These are phyloP conservation scores for Xylaria polymorpha DNA, from an alignment of 2,329 filamentous ascomycete species.

Conservation along the genomic window DNA sequence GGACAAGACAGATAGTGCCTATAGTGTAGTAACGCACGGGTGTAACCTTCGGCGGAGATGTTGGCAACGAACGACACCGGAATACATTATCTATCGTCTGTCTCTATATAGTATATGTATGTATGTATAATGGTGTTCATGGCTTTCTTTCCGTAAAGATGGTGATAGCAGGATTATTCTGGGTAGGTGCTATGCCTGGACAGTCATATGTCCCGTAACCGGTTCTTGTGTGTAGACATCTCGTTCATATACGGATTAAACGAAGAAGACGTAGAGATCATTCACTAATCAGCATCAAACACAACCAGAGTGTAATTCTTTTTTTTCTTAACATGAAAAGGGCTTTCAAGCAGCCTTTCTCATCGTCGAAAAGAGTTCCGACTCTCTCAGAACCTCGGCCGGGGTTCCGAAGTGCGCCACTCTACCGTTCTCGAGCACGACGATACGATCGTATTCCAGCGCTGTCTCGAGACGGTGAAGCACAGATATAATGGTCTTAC, in stretches of 20 bases:
- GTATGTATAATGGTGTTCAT: background rate
- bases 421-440: conserved; percentile 34
- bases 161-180: background rate
- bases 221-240: background rate
- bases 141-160: background rate
- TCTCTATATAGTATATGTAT: background rate
- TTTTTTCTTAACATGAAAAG: background rate
- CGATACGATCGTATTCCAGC: conserved; percentile 35
- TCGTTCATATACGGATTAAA: background rate
- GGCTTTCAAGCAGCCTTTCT: background rate
- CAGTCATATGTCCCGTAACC: too few species aligned
- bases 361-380: conserved; percentile 36
- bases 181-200: background rate
- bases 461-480: conserved; percentile 35
- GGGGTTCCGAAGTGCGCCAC: conserved; percentile 32
- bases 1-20: background rate
- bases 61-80: background rate
- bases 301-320: background rate
- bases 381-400: conserved; percentile 27
- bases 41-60: background rate
- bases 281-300: background rate
- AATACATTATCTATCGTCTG: background rate
- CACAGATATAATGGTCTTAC: conserved; percentile 36
- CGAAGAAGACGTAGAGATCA: background rate
- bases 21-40: background rate